Base-by-base conservation (phyloP, 257 asterid species). In the Gentiana macrophylla region DNA sequence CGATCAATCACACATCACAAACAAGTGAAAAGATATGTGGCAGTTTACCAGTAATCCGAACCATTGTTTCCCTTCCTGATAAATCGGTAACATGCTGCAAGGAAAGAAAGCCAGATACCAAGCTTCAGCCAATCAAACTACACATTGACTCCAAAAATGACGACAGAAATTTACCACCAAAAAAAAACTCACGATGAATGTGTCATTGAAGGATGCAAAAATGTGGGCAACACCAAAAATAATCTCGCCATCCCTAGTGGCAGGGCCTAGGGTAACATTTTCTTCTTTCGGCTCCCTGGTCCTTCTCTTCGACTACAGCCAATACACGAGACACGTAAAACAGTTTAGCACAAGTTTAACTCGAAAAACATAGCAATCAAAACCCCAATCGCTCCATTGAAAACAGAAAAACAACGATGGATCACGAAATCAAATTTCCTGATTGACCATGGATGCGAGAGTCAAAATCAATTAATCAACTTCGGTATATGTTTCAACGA, bases 201-300 rank as follows among this genome's bases (percentile, higher is more conserved):
- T 89, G 56, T 89, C 97, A 12, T 89, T 89, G 76, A 89, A 89
- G 1, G 97, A 89, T 5, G 97, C 97, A 56, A 89, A 89, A 67
- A 89, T 81, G 87, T 89, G 97, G 0, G 97, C 97, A 11, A 86
- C 95, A 5, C 97, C 89, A 41, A 89, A 89, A 35, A 86, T 94
- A 37, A 61, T 41, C 37, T 89, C 97, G 6, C 95, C 97, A 0
- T 89, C 95, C 70, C 89, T 78, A 0, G 79, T 75, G 12, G 86
- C 74, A 8, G 97, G 97, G 53, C 97, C 97, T 38, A 89, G 92
- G 1, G 94, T 89, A 12, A 83, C 83, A 33, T 71, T 83, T n/a
- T 89, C 97, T 65, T 89, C 97, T 80, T 89, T 89, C 7, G 92
- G 94, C 75, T 89, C 97, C 48, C 94, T 79, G 48, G 72, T 67